Percentiles rank a stretch among this genome's conserved stretches.
These are phyloP conservation scores for Termitomyces sp. DNA, from an alignment of 768 basidiomycete genomes.

Conservation along the genomic window DNA sequence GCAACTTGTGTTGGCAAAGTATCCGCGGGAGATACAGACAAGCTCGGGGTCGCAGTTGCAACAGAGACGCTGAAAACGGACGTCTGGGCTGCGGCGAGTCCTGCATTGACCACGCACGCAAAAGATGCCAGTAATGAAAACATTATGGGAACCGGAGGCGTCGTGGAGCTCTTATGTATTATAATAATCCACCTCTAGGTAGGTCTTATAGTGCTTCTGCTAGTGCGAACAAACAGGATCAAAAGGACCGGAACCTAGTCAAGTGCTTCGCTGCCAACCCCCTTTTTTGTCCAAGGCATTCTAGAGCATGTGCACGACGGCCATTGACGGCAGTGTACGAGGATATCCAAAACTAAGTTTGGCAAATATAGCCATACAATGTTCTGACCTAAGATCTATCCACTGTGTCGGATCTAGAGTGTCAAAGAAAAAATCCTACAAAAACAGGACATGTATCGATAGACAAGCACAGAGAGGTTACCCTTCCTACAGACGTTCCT, in stretches of 20 bases:
- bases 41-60: constrained; percentile 60
- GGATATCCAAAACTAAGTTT: too few species aligned
- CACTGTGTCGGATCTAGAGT: too few species aligned
- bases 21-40: constrained; percentile 47
- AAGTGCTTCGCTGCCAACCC: not conserved
- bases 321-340: not conserved
- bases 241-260: not conserved
- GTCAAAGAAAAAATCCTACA: not conserved
- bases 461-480: not conserved
- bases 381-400: too few species aligned
- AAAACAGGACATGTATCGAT: not conserved
- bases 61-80: constrained; percentile 30
- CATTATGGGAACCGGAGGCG: constrained; percentile 14
- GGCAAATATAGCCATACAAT: too few species aligned
- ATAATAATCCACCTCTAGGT: not conserved
- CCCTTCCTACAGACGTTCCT: not conserved
- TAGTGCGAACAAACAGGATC: not conserved
- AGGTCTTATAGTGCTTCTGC: not conserved
- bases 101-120: constrained; percentile 12
- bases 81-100: constrained; percentile 17
- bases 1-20: constrained; percentile 61
- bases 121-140: constrained; percentile 17
- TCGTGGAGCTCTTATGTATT: not conserved
- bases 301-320: not conserved
- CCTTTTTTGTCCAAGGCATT: not conserved